Percentiles rank a stretch among this genome's conserved stretches.
These are phyloP conservation scores for Hysterium pulicare DNA, from an alignment of 2,329 filamentous ascomycete genomes.

Conservation along the genomic window DNA sequence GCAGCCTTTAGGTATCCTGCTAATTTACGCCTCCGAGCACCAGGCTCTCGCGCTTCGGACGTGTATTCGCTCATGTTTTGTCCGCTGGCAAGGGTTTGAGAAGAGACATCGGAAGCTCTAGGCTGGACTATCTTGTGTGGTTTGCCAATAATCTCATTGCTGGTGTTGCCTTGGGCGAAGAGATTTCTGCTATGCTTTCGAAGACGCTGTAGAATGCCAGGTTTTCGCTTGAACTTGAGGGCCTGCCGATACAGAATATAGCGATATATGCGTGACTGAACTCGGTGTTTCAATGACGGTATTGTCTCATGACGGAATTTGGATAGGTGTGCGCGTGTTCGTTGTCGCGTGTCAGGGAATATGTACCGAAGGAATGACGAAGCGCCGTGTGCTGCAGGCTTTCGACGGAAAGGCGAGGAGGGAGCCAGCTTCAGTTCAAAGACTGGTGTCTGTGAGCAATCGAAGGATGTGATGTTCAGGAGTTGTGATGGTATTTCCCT, in stretches of 20 bases:
- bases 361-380: constrained; percentile 59
- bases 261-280: constrained; percentile 74
- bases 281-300: constrained; percentile 64
- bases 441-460: too few species aligned
- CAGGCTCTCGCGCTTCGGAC: constrained; percentile 53
- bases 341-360: constrained; percentile 62
- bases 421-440: too few species aligned
- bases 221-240: constrained; percentile 25
- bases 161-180: constrained; percentile 22
- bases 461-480: too few species aligned
- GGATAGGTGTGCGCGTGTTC: constrained; percentile 63
- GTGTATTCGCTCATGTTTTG: constrained; percentile 26
- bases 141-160: constrained; percentile 32
- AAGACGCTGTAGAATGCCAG: constrained; percentile 28
- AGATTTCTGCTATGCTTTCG: constrained; percentile 31
- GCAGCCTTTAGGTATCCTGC: constrained; percentile 69
- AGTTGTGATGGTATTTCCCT: too few species aligned
- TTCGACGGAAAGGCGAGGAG: constrained; percentile 29
- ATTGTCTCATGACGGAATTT: constrained; percentile 72
- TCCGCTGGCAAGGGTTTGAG: constrained; percentile 24
- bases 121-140: constrained; percentile 29
- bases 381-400: constrained; percentile 26
- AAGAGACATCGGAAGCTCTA: constrained; percentile 20
- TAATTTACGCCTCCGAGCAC: constrained; percentile 73
- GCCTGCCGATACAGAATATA: constrained; percentile 65